Base-by-base conservation (phyloP, 2,329 filamentous ascomycete species). In the Claviceps purpurea region DNA sequence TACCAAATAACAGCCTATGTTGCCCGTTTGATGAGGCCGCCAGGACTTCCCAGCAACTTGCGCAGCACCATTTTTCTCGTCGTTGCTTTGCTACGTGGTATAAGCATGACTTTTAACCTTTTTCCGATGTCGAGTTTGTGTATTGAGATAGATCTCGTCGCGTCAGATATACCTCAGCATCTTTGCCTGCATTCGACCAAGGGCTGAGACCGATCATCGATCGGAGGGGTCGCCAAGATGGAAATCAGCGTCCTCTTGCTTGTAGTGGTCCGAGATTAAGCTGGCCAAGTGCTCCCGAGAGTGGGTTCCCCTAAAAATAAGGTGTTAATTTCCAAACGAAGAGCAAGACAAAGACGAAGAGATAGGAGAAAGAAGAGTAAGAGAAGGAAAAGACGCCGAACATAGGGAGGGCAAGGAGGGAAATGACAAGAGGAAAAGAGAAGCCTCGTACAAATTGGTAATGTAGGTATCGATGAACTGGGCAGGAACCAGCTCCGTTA, bases 401-500 rank as follows among this genome's bases (percentile, higher is more conserved):
- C 18, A 13, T 11, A 42, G 1, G 8, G 41, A 13, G 16, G 5
- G 11, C 2, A 42, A 2, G 8, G 41, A 13, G 7, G 11, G 7
- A 22, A 24, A 7, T 22, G 40, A 20, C n/a, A 14, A 43, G 6
- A 20, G 30, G 5, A 26, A 43, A 14, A 26, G 2, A 26, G 39
- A 18, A 4, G 13, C 34, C n/a, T 70, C 73, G 67, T 67, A 75
- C 73, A 76, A 56, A 53, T 95, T 95, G 18, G 89, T 94, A 59
- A 95, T 88, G 65, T 93, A 93, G 37, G 87, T 77, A 66, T 89
- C 84, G 40, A 93, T 78, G 54, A 85, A 69, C 58, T 88, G 85
- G 0, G 85, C 79, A 8, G 85, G 81, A 16, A 96, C 81, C 63
- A 90, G 88, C 65, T 96, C 90, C 50, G 85, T 89, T 20, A 89